Conservation (phyloP, 352 stramenopile species). For the Phytophthora tentaculata region DNA sequence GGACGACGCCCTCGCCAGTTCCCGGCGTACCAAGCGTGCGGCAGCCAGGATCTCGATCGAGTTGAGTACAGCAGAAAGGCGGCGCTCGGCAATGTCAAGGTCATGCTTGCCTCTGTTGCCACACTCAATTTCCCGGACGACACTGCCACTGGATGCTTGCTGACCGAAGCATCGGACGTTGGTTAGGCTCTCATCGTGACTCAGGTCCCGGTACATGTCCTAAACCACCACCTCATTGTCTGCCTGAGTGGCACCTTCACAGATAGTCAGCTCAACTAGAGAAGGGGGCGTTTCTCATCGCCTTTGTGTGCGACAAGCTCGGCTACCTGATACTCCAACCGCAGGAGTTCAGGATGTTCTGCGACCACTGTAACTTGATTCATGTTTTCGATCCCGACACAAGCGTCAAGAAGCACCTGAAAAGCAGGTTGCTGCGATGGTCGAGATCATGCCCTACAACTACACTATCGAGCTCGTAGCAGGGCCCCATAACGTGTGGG, state of each 20-base stretch:
- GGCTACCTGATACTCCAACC: no score
- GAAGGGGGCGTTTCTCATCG: no score
- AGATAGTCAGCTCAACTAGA: no score
- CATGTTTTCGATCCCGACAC: neutral
- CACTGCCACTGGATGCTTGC: neutral
- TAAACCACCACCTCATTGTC: no score
- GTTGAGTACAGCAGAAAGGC: neutral
- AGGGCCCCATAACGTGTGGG: neutral
- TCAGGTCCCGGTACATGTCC: no score
- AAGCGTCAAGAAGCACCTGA: neutral
- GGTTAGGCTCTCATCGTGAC: no score
- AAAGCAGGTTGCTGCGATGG: neutral
- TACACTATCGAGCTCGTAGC: neutral
- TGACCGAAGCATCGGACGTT: no score
- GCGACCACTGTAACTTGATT: neutral
- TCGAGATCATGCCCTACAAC: neutral
- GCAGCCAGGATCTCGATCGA: neutral
- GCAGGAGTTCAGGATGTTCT: no score
- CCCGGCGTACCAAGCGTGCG: neutral
- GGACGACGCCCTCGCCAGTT: neutral
- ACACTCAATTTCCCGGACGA: neutral
- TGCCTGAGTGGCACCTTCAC: no score
- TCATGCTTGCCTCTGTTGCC: neutral
- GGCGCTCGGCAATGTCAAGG: neutral
- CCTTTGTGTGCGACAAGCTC: no score